These are phyloP conservation scores for Penicillium sp. DNA, from an alignment of 2,329 filamentous ascomycete species.

Conservation along the genomic window DNA sequence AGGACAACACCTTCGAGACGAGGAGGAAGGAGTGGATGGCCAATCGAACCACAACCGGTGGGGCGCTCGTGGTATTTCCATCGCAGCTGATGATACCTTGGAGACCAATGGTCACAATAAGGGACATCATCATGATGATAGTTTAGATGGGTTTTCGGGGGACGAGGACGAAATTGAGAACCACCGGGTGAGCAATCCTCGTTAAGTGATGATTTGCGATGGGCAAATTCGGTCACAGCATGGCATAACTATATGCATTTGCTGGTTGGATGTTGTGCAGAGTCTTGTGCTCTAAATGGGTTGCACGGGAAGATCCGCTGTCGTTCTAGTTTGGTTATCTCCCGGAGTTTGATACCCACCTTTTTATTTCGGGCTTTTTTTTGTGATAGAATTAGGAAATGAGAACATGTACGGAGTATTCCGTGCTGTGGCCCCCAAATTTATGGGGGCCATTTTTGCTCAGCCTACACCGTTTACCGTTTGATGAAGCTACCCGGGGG, in stretches of 20 bases:
- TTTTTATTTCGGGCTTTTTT: neutral
- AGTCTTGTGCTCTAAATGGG: neutral
- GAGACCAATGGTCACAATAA: slow-evolving; percentile 23
- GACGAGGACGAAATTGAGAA: slow-evolving; percentile 9
- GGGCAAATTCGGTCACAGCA: neutral
- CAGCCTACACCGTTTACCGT: neutral
- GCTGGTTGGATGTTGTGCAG: neutral
- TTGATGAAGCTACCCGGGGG: neutral
- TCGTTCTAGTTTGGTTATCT: neutral
- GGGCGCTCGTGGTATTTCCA: slow-evolving; percentile 58
- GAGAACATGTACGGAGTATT: neutral
- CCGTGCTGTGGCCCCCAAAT: neutral
- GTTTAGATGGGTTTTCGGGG: slow-evolving; percentile 11
- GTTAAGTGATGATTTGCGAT: neutral
- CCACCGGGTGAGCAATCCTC: slow-evolving; percentile 1
- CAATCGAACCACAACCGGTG: slow-evolving; percentile 47
- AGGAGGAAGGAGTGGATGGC: slow-evolving; percentile 27
- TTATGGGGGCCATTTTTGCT: neutral
- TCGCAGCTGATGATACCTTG: slow-evolving; percentile 57
- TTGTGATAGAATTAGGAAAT: neutral
- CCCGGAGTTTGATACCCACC: neutral
- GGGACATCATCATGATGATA: slow-evolving; percentile 8
- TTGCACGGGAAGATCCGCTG: slow-evolving; percentile 5
- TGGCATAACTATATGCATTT: neutral
- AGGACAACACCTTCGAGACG: slow-evolving; percentile 36